Evolutionary conservation across 306 rosid genomes (phyloP).

Genomic region (Albizia julibrissin): DNA sequence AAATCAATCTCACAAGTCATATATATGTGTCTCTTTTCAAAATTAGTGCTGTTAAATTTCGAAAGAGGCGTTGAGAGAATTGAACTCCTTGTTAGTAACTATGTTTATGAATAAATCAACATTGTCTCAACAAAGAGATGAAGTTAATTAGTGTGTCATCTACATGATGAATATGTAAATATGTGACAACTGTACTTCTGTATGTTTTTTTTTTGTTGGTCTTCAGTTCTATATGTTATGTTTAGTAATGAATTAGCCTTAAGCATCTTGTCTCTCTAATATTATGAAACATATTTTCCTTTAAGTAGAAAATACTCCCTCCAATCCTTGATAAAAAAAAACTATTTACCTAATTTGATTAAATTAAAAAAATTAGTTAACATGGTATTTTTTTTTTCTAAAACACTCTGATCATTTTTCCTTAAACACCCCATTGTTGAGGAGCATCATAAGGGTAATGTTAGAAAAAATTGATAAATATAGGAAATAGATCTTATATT

Average conservation of each 20-base stretch:
- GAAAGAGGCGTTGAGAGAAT: background rate
- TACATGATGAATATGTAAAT: background rate
- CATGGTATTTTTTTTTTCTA: too few relatives aligned
- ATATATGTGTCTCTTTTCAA: background rate
- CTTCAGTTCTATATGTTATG: background rate
- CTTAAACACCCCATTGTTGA: too few relatives aligned
- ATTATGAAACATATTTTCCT: background rate
- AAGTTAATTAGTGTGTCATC: background rate
- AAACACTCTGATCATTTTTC: too few relatives aligned
- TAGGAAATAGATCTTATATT: too few relatives aligned
- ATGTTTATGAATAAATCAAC: background rate
- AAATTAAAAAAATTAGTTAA: too few relatives aligned
- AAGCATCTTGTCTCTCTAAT: background rate
- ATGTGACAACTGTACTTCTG: background rate
- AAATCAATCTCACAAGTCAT: background rate
- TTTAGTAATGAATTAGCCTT: background rate
- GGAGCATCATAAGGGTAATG: too few relatives aligned
- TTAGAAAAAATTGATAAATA: too few relatives aligned
- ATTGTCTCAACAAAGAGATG: background rate
- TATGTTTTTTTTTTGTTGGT: too few relatives aligned
- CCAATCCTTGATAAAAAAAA: too few relatives aligned
- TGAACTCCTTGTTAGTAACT: background rate
- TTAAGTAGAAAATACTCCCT: background rate
- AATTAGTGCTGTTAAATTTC: background rate
- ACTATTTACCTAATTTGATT: too few relatives aligned